Evolutionary conservation across 2,329 filamentous ascomycete genomes (phyloP), one percentile per base, ranked within the genome.

Genomic region (Xylaria sp.): DNA sequence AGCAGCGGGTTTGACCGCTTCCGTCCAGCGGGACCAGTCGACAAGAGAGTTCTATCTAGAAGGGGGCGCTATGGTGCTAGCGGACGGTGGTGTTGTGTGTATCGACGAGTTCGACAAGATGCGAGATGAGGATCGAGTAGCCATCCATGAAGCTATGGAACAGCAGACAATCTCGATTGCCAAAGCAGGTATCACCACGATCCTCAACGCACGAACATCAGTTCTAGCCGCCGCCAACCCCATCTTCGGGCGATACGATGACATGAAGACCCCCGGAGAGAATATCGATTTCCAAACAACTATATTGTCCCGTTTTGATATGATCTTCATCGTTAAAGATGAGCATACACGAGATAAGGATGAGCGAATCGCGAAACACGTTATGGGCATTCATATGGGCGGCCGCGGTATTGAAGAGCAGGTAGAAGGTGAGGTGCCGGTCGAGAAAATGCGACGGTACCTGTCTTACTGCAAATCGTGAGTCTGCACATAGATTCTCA

Each of bases 41-140:
- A 98, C 95, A 0, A 89, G 96, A 61, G 96, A 99, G 80, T 99
- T 99, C 81, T 99, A 98, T 77, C 89, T 99, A 0, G 96, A 99
- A 84, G 96, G 96, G 56, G 96, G 96, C 82, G 96, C 96, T 39
- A 98, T 99, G 96, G 96, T 99, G 3, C 89, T 99, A 20, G 96
- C 96, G 3, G 96, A 99, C 74, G 94, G 94, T 2, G 96, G 96
- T 76, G 95, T 98, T 0, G 96, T 98, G 10, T 98, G 96, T 81
- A 99, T 99, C 75, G 96, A 99, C 78, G 96, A 99, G 82, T 99
- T 99, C 78, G 96, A 99, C 84, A 99, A 99, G 86, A 99, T 99
- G 96, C 89, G 96, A 71, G 96, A 99, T 79, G 96, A 99, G 81
- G 96, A 99, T 76, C 89, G 96, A 75, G 96, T 98, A 7, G 96